These are phyloP conservation scores for Syzygium grande DNA, from an alignment of 345 rosid genomes.

Conservation along the genomic window DNA sequence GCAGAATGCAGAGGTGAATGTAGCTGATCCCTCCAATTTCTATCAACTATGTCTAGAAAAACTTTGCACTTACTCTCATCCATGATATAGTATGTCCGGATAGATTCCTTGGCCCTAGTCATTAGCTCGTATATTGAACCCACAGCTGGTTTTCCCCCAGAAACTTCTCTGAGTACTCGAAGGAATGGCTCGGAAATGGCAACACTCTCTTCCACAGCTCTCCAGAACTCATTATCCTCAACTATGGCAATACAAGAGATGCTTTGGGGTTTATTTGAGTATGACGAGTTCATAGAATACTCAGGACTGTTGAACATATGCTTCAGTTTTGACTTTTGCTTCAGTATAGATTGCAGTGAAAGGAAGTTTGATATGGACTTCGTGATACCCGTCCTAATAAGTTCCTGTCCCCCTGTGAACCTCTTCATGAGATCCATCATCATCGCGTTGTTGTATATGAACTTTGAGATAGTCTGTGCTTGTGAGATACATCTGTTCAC, in stretches of 20 bases:
- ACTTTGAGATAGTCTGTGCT: slow-evolving; percentile 65
- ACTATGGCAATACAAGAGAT: slow-evolving; percentile 40
- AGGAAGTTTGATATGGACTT: slow-evolving; percentile 62
- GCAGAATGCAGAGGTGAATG: slow-evolving; percentile 84
- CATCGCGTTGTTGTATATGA: slow-evolving; percentile 53
- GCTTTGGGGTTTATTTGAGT: slow-evolving; percentile 56
- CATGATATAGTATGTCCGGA: slow-evolving; percentile 83
- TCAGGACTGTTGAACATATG: slow-evolving; percentile 73
- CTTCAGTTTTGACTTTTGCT: slow-evolving; percentile 62
- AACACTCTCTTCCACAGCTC: slow-evolving; percentile 73
- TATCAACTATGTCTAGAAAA: slow-evolving; percentile 65
- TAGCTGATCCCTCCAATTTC: slow-evolving; percentile 75
- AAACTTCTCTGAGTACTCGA: slow-evolving; percentile 74
- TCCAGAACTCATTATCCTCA: slow-evolving; percentile 78
- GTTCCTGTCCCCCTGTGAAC: slow-evolving; percentile 62
- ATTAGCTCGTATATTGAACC: slow-evolving; percentile 79
- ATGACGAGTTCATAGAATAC: slow-evolving; percentile 38
- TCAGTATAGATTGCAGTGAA: slow-evolving; percentile 65
- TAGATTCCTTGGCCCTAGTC: slow-evolving; percentile 78
- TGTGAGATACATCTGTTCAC: slow-evolving; percentile 66
- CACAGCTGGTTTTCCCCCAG: slow-evolving; percentile 68
- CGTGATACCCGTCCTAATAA: slow-evolving; percentile 67
- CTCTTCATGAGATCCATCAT: slow-evolving; percentile 77
- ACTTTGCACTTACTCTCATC: slow-evolving; percentile 79
- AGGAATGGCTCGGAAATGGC: slow-evolving; percentile 87